Base-by-base conservation (phyloP, 768 basidiomycete genomes). In the Boletus coccyginus region DNA sequence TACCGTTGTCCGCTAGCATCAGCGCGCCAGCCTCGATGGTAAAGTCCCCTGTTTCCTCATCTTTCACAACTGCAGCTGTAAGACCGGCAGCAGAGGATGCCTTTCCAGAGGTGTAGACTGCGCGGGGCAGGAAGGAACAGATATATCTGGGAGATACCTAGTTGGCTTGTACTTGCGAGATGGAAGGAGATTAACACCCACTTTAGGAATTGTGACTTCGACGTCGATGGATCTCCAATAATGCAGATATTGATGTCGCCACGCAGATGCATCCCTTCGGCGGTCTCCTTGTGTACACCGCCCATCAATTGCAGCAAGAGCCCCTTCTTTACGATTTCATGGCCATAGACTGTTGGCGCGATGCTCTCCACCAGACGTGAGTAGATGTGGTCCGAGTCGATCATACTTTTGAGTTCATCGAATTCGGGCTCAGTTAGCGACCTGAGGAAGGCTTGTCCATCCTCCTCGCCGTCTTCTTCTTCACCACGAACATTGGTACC, bases 171-270 rank as follows among this genome's bases (percentile, higher is more conserved):
- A 3, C 24, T 35, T 9, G 3, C 36, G 16, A 35, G n/a, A 27
- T 10, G 13, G 46, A 47, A 50, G 13, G 27, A 1, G 14, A 48
- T 43, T 11, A 13, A 29, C 7, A 77, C 87, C 60, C 66, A 98
- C 94, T 99, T 98, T 53, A 98, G 78, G 75, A 99, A 98, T 70
- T 98, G 97, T 0, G 95, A 98, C 72, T 98, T 98, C n/a, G 89
- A 92, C 0, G 95, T 98, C 16, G 89, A 92, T 0, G 97, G 97
- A 67, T 98, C 97, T 36, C 97, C 97, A 52, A 99, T 88, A 51
- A 98, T 94, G 68, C 96, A 98, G 50, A 99, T 95, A 63, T 98
- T 98, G 70, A 99, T 89, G 67, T 99, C 97, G 1, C 97, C 97
- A 68, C 97, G 87, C n/a, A 98, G 81, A 70, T 98, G 86, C 85